Evolutionary conservation across 2,329 filamentous ascomycete species (phyloP).

Genomic region (Paracoccidioides lutzii): DNA sequence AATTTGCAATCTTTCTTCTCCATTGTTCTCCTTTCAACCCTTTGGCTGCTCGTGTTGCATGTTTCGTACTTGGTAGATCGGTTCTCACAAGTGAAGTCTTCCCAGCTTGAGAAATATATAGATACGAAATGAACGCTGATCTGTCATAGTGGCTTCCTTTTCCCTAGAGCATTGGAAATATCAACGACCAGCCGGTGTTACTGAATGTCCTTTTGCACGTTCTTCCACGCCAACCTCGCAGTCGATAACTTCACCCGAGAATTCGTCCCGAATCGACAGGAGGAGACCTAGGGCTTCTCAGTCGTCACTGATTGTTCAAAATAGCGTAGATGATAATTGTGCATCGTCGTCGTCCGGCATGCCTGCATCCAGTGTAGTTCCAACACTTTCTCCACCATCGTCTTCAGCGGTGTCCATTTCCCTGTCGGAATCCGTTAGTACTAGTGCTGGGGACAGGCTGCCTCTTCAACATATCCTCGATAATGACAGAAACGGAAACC

Average conservation of each 20-base stretch:
- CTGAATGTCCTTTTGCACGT: constrained; percentile 11
- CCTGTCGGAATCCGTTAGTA: constrained; percentile 21
- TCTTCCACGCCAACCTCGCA: constrained; percentile 1
- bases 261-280: not conserved
- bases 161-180: constrained; percentile 16
- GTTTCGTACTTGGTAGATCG: not conserved
- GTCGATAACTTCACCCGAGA: not conserved
- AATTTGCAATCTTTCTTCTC: not conserved
- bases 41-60: not conserved
- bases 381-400: constrained; percentile 22
- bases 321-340: not conserved
- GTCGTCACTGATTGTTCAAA: constrained; percentile 5
- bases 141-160: constrained; percentile 8
- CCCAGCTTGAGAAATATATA: not conserved
- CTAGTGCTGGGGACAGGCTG: constrained; percentile 15
- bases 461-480: constrained; percentile 16
- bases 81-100: not conserved
- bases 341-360: constrained; percentile 6
- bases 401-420: constrained; percentile 13
- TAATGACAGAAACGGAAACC: constrained; percentile 18
- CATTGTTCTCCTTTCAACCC: not conserved
- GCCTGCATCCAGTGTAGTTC: constrained; percentile 16
- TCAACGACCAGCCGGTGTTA: constrained; percentile 10
- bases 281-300: not conserved
- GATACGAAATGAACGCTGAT: not conserved